Percentiles rank a stretch among this genome's conserved stretches.
Conservation (phyloP, 352 stramenopile species). For the Pythium phragmiticola region DNA sequence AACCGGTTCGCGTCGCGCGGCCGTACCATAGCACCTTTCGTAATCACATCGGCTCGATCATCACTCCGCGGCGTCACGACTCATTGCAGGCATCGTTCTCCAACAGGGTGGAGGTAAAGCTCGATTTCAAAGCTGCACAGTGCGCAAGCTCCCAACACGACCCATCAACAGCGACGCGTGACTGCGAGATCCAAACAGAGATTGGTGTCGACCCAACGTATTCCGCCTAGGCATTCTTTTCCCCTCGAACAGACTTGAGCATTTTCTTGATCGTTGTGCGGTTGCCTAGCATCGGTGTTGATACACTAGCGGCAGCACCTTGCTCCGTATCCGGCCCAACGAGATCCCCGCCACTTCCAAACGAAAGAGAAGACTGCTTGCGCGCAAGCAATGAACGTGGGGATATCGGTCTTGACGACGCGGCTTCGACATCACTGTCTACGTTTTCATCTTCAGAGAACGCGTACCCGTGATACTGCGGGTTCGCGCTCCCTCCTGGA, state of each 20-base stretch:
- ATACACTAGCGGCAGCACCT: background rate
- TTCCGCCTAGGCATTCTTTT: slow-evolving; percentile 54
- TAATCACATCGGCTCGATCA: slow-evolving; percentile 37
- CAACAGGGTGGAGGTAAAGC: background rate
- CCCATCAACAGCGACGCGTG: background rate
- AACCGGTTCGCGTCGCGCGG: slow-evolving; percentile 36
- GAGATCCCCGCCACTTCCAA: slow-evolving; percentile 8
- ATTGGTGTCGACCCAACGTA: background rate
- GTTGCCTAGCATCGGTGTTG: slow-evolving; percentile 10
- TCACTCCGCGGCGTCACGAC: slow-evolving; percentile 31
- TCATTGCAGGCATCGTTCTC: slow-evolving; percentile 7
- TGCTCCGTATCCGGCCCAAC: background rate
- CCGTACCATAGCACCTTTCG: slow-evolving; percentile 33
- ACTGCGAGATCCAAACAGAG: slow-evolving; percentile 24
- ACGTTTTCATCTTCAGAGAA: slow-evolving; percentile 81
- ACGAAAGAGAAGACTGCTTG: slow-evolving; percentile 20
- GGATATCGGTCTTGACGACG: slow-evolving; percentile 17
- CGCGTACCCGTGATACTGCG: slow-evolving; percentile 71
- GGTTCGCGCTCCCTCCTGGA: background rate
- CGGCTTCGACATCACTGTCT: slow-evolving; percentile 60
- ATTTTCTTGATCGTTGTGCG: slow-evolving; percentile 61
- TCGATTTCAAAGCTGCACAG: background rate
- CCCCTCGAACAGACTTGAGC: slow-evolving; percentile 69
- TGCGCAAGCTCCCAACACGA: background rate
- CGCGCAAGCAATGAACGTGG: slow-evolving; percentile 8